A percentile compares a stretch with the other conserved stretches of the same genome.
These are phyloP conservation scores for Didymella sp. DNA, from an alignment of 2,329 filamentous ascomycete genomes.

Conservation along the genomic window DNA sequence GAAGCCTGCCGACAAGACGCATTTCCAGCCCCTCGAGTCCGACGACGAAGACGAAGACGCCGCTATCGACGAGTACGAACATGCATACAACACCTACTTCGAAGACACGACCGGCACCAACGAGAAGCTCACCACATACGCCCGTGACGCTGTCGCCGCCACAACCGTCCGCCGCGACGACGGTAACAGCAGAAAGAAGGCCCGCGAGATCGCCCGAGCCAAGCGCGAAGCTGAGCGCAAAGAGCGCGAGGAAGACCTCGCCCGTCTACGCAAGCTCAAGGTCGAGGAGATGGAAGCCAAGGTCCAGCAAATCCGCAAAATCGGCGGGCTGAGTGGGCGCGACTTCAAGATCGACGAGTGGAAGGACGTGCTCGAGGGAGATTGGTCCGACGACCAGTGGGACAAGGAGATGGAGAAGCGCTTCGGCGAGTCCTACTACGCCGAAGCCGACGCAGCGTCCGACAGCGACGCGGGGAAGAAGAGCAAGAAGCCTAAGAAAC, in stretches of 20 bases:
- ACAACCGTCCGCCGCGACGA: constrained; percentile 89
- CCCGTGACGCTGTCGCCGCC: constrained; percentile 81
- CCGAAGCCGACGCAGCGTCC: constrained; percentile 62
- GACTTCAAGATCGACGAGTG: constrained; percentile 77
- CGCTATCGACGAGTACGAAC: constrained; percentile 84
- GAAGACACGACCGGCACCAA: constrained; percentile 90
- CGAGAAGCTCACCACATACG: constrained; percentile 85
- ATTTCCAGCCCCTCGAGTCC: constrained; percentile 85
- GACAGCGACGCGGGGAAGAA: constrained; percentile 47
- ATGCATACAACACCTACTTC: constrained; percentile 94
- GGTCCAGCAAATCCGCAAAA: constrained; percentile 85
- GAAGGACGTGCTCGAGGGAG: constrained; percentile 81
- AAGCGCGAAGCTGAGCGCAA: constrained; percentile 80
- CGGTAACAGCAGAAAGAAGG: constrained; percentile 75
- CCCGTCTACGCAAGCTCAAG: constrained; percentile 83
- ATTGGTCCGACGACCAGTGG: constrained; percentile 90
- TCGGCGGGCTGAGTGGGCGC: constrained; percentile 77
- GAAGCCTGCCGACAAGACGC: constrained; percentile 71
- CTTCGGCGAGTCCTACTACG: constrained; percentile 93
- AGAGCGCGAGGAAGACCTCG: constrained; percentile 79
- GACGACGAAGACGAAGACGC: constrained; percentile 82
- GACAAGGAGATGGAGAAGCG: constrained; percentile 86
- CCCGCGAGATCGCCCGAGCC: constrained; percentile 78
- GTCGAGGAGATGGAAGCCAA: constrained; percentile 90
- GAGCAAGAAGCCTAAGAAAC: constrained; percentile 77